Evolutionary conservation across 2,329 filamentous ascomycete genomes (phyloP).

Genomic region (Cercospora brassicicola): DNA sequence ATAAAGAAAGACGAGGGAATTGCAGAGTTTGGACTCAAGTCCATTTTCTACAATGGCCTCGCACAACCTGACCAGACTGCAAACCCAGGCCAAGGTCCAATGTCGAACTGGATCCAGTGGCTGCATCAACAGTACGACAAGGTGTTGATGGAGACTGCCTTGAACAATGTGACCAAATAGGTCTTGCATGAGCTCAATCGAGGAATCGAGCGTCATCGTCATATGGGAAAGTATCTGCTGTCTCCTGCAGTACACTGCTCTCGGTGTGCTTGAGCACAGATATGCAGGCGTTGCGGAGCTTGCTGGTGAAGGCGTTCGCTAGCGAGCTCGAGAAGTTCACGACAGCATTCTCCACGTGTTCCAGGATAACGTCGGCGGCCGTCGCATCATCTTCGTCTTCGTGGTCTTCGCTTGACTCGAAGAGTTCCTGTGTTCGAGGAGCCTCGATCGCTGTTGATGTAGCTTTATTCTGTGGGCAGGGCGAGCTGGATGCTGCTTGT

Average conservation of each 20-base stretch:
- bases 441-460: background rate
- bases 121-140: constrained; percentile 59
- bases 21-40: constrained; percentile 66
- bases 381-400: constrained; percentile 8
- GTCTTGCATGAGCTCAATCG: constrained; percentile 24
- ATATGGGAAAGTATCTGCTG: constrained; percentile 23
- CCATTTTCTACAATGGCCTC: constrained; percentile 60
- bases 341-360: constrained; percentile 22
- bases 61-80: constrained; percentile 37
- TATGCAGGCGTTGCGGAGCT: constrained; percentile 32
- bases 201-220: constrained; percentile 37
- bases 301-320: constrained; percentile 28
- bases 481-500: background rate
- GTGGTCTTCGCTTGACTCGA: background rate
- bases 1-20: constrained; percentile 60
- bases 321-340: constrained; percentile 19
- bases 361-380: constrained; percentile 25
- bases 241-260: constrained; percentile 13
- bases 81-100: constrained; percentile 45
- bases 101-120: constrained; percentile 52
- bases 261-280: constrained; percentile 35
- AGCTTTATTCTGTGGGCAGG: background rate
- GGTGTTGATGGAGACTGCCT: constrained; percentile 56
- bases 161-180: constrained; percentile 40
- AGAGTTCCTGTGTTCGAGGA: background rate